Base-by-base conservation (phyloP, 805 yeast genomes). In the Candida nemodendra region DNA sequence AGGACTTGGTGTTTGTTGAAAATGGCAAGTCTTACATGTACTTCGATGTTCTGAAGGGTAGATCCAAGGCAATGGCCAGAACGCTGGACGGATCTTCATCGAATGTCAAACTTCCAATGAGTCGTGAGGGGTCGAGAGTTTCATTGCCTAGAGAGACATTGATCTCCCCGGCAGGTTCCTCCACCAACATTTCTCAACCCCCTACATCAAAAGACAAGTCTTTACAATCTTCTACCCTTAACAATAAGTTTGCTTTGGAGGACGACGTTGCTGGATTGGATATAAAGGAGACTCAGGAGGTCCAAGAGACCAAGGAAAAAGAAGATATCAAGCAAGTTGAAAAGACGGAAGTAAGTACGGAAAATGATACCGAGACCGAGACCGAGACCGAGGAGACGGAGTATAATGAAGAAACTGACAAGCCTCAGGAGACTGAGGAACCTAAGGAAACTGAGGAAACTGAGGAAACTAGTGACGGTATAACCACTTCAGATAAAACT, bases 21-120 rank as follows among this genome's bases (percentile, higher is more conserved):
- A 53, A 56, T 32, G 56, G 58, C 18, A 50, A 47, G 51, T 71
- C 78, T 40, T 76, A 82, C 5, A 81, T 81, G 34, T 87, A 82
- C 44, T 62, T 64, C 38, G 91, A 91, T 44, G 84, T 82, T 28
- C 69, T 88, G 42, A 79, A 79, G n/a, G 74, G 69, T 41, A 75
- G 81, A 54, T 85, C 90, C 42, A 76, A 52, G 32, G 55, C 60
- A 2, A 38, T 53, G 15, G 50, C 51, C 18, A 47, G 45, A 28
- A 38, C 50, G 11, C 27, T 38, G 29, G 36, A 34, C 15, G 36
- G 27, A 2, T 23, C 41, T 27, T 34, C 38, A 12, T 29, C 45
- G n/a, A 35, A 38, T 15, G 14, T 17, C 19, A 37, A 42, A 15
- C 41, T 50, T 26, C 48, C 48, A 24, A 39, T 48, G 25, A 43